phyloP scores from a whole-genome alignment of 495 filamentous ascomycete species.

The Penicillium roqueforti region DNA sequence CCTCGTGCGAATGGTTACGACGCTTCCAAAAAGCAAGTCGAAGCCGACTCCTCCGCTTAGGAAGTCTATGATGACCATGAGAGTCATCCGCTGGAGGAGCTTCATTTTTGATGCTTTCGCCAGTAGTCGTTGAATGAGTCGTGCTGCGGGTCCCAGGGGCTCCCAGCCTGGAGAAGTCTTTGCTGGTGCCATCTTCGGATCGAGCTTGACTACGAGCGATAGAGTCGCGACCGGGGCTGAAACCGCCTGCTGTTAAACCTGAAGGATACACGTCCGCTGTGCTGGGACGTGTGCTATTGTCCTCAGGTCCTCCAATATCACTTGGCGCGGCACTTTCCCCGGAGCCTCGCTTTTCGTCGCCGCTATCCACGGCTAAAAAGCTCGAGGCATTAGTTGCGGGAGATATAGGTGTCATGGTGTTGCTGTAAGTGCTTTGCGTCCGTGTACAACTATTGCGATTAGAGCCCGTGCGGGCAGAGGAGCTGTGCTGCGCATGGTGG shows the following conservation, averaged over 20 bases:
- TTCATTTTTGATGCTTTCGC: constrained; percentile 30
- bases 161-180: constrained; percentile 23
- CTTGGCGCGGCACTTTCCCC: constrained; percentile 33
- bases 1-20: constrained; percentile 34
- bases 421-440: constrained; percentile 44
- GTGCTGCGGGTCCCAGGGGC: constrained; percentile 29
- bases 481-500: constrained; percentile 38
- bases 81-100: constrained; percentile 22
- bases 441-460: constrained; percentile 44
- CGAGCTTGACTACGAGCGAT: constrained; percentile 12
- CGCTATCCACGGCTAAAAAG: constrained; percentile 46
- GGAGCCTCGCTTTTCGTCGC: constrained; percentile 39
- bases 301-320: constrained; percentile 23
- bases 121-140: constrained; percentile 28
- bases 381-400: constrained; percentile 52
- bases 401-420: constrained; percentile 44
- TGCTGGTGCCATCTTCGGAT: constrained; percentile 26
- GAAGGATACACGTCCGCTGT: constrained; percentile 26
- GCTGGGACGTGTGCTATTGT: constrained; percentile 29
- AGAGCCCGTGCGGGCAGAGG: constrained; percentile 35
- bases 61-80: constrained; percentile 23
- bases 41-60: constrained; percentile 41
- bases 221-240: constrained; percentile 19
- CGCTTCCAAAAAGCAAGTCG: constrained; percentile 47
- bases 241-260: constrained; percentile 14